These are phyloP conservation scores for Lactifluus echinatus DNA, from an alignment of 768 basidiomycete species.

Conservation along the genomic window DNA sequence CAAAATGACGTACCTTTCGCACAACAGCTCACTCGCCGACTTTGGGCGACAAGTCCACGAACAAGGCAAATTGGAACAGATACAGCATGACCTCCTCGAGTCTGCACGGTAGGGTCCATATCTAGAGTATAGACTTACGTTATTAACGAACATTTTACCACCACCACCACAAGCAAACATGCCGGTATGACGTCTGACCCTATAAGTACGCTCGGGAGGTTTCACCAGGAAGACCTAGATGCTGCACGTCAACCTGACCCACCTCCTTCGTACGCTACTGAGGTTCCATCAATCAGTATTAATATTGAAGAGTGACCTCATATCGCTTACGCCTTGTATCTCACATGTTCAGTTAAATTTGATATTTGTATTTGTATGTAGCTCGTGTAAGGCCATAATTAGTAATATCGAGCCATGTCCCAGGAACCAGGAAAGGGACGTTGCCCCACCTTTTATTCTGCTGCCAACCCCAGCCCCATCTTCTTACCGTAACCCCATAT, in stretches of 20 bases:
- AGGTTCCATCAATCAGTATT: background rate
- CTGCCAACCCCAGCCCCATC: too few species aligned
- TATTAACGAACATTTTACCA: background rate
- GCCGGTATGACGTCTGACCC: background rate
- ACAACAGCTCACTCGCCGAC: background rate
- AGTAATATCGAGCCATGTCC: too few species aligned
- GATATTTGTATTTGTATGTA: too few species aligned
- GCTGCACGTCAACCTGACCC: background rate
- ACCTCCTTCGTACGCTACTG: background rate
- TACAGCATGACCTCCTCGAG: background rate
- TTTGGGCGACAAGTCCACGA: background rate
- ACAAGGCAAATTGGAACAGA: background rate
- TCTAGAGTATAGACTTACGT: background rate
- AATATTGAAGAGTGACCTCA: background rate
- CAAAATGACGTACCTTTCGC: background rate
- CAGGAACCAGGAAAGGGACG: too few species aligned
- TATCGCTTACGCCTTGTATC: background rate
- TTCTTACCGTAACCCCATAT: too few species aligned
- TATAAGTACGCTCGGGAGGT: background rate
- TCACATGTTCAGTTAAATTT: too few species aligned
- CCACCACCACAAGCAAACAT: background rate
- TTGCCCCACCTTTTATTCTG: too few species aligned
- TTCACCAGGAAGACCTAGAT: background rate
- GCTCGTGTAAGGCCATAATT: too few species aligned
- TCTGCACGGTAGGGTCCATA: conserved; percentile 3